Conservation (phyloP, 345 rosid genomes). For the Gossypium rotundifolium region DNA sequence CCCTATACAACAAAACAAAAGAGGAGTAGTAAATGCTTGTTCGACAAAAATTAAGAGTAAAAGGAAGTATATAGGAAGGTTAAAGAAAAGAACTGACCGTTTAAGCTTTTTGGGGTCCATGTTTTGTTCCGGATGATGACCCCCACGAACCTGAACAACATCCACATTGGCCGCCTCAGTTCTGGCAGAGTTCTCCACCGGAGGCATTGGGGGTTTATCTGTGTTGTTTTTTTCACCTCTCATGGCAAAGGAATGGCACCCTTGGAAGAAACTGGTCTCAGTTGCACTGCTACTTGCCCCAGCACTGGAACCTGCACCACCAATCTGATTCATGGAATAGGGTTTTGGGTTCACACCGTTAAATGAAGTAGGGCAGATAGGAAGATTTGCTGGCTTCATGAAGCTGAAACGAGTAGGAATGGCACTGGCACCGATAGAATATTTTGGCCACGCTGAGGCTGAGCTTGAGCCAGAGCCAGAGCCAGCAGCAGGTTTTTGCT, state of each 20-base stretch:
- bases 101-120: slow-evolving; percentile 31
- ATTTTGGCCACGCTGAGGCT: not conserved
- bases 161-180: not conserved
- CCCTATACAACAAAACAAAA: slow-evolving; percentile 18
- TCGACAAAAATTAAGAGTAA: not conserved
- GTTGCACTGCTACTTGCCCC: not conserved
- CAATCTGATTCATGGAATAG: not conserved
- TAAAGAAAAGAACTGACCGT: slow-evolving; percentile 18
- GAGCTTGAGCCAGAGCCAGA: too few species aligned
- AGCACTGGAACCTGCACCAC: not conserved
- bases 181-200: not conserved
- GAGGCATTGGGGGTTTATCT: not conserved
- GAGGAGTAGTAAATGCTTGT: not conserved
- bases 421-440: not conserved
- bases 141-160: not conserved
- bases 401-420: not conserved
- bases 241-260: not conserved
- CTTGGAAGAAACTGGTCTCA: not conserved
- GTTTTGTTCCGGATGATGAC: not conserved
- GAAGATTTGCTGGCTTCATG: not conserved
- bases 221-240: not conserved
- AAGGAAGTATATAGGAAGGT: not conserved
- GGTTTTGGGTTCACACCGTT: slow-evolving; percentile 14
- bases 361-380: slow-evolving; percentile 3
- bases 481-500: not conserved